Base-by-base conservation (phyloP, 495 filamentous ascomycete species). In the Parathielavia hyrcaniae region DNA sequence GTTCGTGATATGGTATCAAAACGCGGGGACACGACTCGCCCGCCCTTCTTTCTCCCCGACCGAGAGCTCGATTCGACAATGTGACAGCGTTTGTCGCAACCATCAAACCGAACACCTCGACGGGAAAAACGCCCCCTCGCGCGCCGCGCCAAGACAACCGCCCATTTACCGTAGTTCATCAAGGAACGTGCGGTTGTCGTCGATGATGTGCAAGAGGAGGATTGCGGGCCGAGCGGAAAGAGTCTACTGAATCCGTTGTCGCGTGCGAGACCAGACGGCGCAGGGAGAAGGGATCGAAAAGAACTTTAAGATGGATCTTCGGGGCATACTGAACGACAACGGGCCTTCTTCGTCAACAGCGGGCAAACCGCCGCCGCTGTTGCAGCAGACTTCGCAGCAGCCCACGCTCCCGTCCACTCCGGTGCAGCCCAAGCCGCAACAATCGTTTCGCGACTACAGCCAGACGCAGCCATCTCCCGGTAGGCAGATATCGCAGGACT, bases 271-370 rank as follows among this genome's bases (percentile, higher is more conserved):
- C 43, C 1, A 16, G 36, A 32, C 10, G 9, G 26, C 20, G 43
- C 23, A 50, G 22, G 50, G 20, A 46, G 49, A 5, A 32, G 41
- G 11, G 13, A 39, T 38, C 7, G 14, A 34, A 34, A 35, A 56
- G 12, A 30, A 13, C 1, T 20, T 55, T 65, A 74, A 60, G 55
- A 84, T 84, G 81, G 80, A 84, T 73, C 70, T 84, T 57, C 69
- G 74, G 64, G 75, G 73, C 17, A 80, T 84, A 67, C 69, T 84
- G 55, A 83, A 82, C 70, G 73, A 69, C 50, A 71, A 61, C 53
- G 66, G 57, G 11, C 65, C 67, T 26, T 59, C 67, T 22, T 59
- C 66, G 53, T 63, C 69, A 2, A 50, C 58, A 38, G 57, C 60
- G 49, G 64, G 43, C 60, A 64, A 70, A 55, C 62, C 59, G 45